A percentile compares a stretch with the other conserved stretches of the same genome.
These are phyloP conservation scores for Trypanosoma lewisi DNA, from an alignment of 208 protist genomes.

Conservation along the genomic window DNA sequence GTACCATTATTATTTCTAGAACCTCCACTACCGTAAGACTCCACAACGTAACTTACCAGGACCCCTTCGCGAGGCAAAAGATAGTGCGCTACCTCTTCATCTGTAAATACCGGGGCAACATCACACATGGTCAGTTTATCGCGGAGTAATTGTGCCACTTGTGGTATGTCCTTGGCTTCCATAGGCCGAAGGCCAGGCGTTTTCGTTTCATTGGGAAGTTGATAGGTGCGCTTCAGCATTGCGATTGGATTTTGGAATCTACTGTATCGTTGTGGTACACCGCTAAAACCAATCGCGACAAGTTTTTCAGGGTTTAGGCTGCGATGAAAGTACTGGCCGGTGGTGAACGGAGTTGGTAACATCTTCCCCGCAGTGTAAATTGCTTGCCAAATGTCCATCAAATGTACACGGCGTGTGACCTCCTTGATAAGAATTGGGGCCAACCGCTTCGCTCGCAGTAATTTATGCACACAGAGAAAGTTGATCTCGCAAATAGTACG, in stretches of 20 bases:
- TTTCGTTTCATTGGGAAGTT: conserved; percentile 54
- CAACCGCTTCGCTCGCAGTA: conserved; percentile 95
- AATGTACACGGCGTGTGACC: conserved; percentile 98
- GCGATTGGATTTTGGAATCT: conserved; percentile 86
- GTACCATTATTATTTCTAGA: not conserved
- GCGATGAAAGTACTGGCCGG: conserved; percentile 96
- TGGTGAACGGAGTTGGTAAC: conserved; percentile 95
- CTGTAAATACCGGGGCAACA: conserved; percentile 87
- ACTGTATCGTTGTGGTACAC: conserved; percentile 47
- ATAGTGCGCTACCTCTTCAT: conserved; percentile 96
- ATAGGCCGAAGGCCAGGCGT: conserved; percentile 76
- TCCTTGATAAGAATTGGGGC: conserved; percentile 99
- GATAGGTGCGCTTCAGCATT: conserved; percentile 73
- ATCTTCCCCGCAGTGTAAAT: conserved; percentile 98
- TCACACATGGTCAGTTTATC: conserved; percentile 76
- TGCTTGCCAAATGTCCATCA: conserved; percentile 93
- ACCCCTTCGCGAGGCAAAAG: conserved; percentile 93
- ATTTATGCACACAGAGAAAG: conserved; percentile 99
- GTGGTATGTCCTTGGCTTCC: conserved; percentile 67
- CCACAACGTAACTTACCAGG: conserved; percentile 95
- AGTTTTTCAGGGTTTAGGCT: conserved; percentile 98
- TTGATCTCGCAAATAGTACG: conserved; percentile 98
- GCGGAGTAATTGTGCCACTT: conserved; percentile 75
- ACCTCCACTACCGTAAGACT: conserved; percentile 35
- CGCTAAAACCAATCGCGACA: conserved; percentile 82